Conservation (phyloP, 371 early-diverging fungal species). For the Saksenaea vasiformis region DNA sequence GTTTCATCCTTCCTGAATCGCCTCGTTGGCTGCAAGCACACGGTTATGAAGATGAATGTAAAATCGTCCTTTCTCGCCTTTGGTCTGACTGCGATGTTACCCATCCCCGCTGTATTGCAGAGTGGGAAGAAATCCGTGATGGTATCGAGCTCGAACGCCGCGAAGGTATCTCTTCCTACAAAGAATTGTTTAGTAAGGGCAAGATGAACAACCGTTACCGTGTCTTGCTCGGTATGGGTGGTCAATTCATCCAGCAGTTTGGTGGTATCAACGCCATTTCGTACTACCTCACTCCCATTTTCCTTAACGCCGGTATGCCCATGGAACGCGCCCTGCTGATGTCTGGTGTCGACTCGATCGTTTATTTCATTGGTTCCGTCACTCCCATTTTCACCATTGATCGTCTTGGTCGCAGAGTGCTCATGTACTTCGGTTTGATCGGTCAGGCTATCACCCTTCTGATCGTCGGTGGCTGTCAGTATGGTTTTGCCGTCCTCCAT, state of each 20-base stretch:
- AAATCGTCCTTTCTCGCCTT: slow-evolving; percentile 39
- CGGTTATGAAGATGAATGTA: slow-evolving; percentile 41
- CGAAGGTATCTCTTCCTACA: slow-evolving; percentile 43
- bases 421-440: slow-evolving; percentile 34
- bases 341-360: slow-evolving; percentile 49
- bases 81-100: slow-evolving; percentile 47
- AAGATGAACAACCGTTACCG: slow-evolving; percentile 53
- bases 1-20: slow-evolving; percentile 55
- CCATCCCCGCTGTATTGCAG: slow-evolving; percentile 49
- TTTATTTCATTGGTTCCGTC: slow-evolving; percentile 49
- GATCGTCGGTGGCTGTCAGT: slow-evolving; percentile 34
- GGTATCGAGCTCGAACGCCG: slow-evolving; percentile 52
- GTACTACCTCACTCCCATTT: slow-evolving; percentile 50
- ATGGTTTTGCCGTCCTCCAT: slow-evolving; percentile 18
- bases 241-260: slow-evolving; percentile 52
- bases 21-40: slow-evolving; percentile 62
- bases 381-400: slow-evolving; percentile 45
- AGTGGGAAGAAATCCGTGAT: slow-evolving; percentile 49
- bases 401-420: slow-evolving; percentile 33
- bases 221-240: slow-evolving; percentile 53
- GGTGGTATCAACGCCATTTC: slow-evolving; percentile 50
- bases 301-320: slow-evolving; percentile 46
- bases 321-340: slow-evolving; percentile 45
- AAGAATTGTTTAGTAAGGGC: slow-evolving; percentile 48
- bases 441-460: slow-evolving; percentile 33